Base-by-base conservation (phyloP, 768 basidiomycete genomes). In the Multifurca ochricompacta region DNA sequence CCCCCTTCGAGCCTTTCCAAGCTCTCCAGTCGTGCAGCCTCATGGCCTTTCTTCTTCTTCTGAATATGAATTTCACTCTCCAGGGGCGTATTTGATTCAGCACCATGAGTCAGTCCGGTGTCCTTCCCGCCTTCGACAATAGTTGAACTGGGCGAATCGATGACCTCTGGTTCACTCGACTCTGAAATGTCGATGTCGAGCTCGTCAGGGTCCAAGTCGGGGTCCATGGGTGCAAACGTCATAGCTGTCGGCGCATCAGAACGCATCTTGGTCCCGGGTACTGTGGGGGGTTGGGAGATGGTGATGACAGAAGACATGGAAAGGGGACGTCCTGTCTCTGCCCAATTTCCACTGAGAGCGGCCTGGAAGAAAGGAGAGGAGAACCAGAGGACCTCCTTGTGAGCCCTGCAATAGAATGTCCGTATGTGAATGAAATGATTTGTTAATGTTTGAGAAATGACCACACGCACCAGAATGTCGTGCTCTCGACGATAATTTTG, bases 281-380 rank as follows among this genome's bases (percentile, higher is more conserved):
- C 68, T 14, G 75, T 68, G 3, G 83, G 82, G 0, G 84, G 82
- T 61, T 89, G 86, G 3, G 87, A 85, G 48, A 92, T 87, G 19
- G 90, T 91, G 64, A 91, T 85, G 30, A 90, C 75, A 45, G 88
- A 90, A 23, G 85, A 88, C 75, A 86, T 81, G 52, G 86, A 90
- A 21, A 74, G 78, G 18, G 85, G 87, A 35, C 87, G 77, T 31
- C 83, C 86, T 6, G 85, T 93, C 70, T 95, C 92, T 11, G 87
- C 87, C 92, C 92, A 95, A 64, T 88, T 81, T 7, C 92, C 92
- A 62, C 89, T 89, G 43, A 95, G 73, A 8, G 91, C 85, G 16
- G 89, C 90, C 68, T 93, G 85, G 67, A 95, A 95, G 75, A 95
- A 95, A 0, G 92, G 90, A n/a, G 91, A 93, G 4, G 91, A 87